Base-by-base conservation (phyloP, 2,329 filamentous ascomycete genomes). In the Juglanconis oblonga region DNA sequence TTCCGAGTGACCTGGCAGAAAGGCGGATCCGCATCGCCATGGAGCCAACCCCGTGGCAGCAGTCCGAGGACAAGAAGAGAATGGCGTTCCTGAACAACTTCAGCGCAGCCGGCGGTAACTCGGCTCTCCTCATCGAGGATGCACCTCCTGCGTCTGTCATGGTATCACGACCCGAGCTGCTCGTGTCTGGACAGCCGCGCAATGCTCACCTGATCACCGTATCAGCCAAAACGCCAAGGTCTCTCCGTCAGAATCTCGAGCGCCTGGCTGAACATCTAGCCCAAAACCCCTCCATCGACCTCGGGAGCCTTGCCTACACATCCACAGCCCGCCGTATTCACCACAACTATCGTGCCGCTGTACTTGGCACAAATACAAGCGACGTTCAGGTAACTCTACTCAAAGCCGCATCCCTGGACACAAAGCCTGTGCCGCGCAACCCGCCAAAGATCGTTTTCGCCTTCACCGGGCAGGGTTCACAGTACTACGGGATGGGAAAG, bases 81-180 rank as follows among this genome's bases (percentile, higher is more conserved):
- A 72, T 75, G 7, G 74, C 81, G 8, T 82, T 84, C 58, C 71
- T 89, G 62, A 91, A 91, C 75, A 89, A 89, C 73, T 90, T 89
- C 68, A 84, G 83, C 64, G 88, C 88, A 3, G 86, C 88, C 52
- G 88, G 88, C 64, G 88, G 88, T 36, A 91, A 91, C 71, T 89
- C 87, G 1, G 83, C 85, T 13, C 70, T 90, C 24, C 70, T 90
- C 8, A 66, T 91, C 2, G 84, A 89, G 67, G 87, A 90, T 63
- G 82, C 77, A 0, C 84, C 84, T 24, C 2, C 24, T 24, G 24
- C 24, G 24, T 24, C 24, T 24, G 24, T 24, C 24, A 24, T 24
- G 2, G 24, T 24, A 24, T 3, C 66, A 65, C 59, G 67, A 66
- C 7, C 67, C 64, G 10, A 32, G 31, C 1, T 32, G 31, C 11